Percentiles rank a stretch among this genome's conserved stretches.
These are phyloP conservation scores for Scedosporium minutisporum DNA, from an alignment of 2,329 filamentous ascomycete species.

Conservation along the genomic window DNA sequence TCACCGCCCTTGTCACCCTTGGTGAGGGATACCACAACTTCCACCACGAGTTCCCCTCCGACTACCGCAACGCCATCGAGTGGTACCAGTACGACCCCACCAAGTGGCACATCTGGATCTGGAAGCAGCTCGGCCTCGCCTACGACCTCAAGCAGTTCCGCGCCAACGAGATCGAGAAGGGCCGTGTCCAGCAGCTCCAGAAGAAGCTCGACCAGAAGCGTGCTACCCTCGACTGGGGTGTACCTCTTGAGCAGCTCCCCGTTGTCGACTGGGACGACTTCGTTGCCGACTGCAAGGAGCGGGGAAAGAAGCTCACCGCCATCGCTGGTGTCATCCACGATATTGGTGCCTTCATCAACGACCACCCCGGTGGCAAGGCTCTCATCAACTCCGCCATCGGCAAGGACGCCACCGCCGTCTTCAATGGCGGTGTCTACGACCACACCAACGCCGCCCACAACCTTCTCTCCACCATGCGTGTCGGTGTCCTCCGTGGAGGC, in stretches of 20 bases:
- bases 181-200: conserved; percentile 76
- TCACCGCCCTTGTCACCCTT: conserved; percentile 76
- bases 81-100: conserved; percentile 90
- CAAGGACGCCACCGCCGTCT: conserved; percentile 82
- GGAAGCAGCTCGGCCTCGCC: conserved; percentile 76
- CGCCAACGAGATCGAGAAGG: conserved; percentile 86
- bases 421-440: conserved; percentile 85
- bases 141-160: conserved; percentile 88
- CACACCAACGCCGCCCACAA: conserved; percentile 89
- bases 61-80: conserved; percentile 85
- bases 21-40: conserved; percentile 93
- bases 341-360: conserved; percentile 73
- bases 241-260: conserved; percentile 74
- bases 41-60: conserved; percentile 88
- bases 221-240: conserved; percentile 73
- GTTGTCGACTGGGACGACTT: conserved; percentile 84
- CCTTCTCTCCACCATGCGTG: conserved; percentile 76
- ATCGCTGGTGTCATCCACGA: conserved; percentile 83
- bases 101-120: conserved; percentile 79
- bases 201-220: conserved; percentile 91
- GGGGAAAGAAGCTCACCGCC: conserved; percentile 63
- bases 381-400: conserved; percentile 75
- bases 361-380: conserved; percentile 83
- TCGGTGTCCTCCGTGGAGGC: conserved; percentile 76
- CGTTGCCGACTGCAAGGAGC: conserved; percentile 62